Evolutionary conservation across 163 green algal genomes (phyloP).

Genomic region (Botryococcus braunii): DNA sequence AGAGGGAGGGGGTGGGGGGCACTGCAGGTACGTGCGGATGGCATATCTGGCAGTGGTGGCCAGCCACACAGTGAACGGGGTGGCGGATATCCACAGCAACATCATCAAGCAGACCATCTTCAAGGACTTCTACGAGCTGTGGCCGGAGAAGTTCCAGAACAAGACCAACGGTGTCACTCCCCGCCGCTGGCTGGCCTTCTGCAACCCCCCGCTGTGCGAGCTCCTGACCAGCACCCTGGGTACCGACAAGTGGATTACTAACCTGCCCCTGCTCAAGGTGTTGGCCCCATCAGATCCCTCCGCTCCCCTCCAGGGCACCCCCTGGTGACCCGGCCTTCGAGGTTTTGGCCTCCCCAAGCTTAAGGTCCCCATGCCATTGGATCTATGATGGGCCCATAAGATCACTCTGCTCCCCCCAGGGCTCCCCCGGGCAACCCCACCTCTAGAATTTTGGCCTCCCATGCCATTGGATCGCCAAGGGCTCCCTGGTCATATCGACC

Average conservation of each 20-base stretch:
- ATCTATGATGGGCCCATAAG: no score
- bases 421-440: no score
- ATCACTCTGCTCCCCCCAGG: no score
- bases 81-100: slow-evolving; percentile 91
- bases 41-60: slow-evolving; percentile 89
- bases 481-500: no score
- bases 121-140: slow-evolving; percentile 84
- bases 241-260: slow-evolving; percentile 83
- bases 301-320: not conserved
- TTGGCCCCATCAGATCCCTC: no score
- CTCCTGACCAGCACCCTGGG: slow-evolving; percentile 84
- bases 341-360: no score
- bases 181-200: slow-evolving; percentile 97
- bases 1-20: no score
- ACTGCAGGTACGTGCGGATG: slow-evolving; percentile 73
- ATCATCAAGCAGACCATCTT: slow-evolving; percentile 93
- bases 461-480: no score
- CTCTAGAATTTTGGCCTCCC: no score
- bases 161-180: slow-evolving; percentile 97
- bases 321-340: no score
- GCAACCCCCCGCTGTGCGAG: slow-evolving; percentile 81
- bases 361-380: no score
- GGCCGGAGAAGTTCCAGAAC: slow-evolving; percentile 84
- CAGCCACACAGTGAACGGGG: slow-evolving; percentile 83
- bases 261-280: slow-evolving; percentile 71